These are phyloP conservation scores for Ganoderma multipileum DNA, from an alignment of 1,284 basidiomycete genomes.

Conservation along the genomic window DNA sequence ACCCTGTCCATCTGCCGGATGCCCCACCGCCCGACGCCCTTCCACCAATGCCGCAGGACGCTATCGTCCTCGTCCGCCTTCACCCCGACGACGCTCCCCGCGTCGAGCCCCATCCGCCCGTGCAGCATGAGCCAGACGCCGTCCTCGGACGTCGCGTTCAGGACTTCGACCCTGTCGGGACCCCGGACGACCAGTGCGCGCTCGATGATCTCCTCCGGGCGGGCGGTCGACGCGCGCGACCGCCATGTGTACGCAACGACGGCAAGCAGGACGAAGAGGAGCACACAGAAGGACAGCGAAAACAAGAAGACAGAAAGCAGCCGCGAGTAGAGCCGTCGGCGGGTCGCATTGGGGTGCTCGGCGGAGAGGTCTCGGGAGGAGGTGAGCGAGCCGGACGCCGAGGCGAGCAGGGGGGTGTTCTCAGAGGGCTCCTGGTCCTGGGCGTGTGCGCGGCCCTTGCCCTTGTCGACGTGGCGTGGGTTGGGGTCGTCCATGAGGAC, in stretches of 20 bases:
- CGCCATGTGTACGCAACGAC: slow-evolving; percentile 71
- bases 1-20: slow-evolving; percentile 60
- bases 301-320: slow-evolving; percentile 57
- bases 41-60: slow-evolving; percentile 57
- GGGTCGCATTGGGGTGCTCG: slow-evolving; percentile 34
- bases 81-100: slow-evolving; percentile 64
- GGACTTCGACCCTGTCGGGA: slow-evolving; percentile 64
- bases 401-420: slow-evolving; percentile 51
- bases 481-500: slow-evolving; percentile 22
- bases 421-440: slow-evolving; percentile 45
- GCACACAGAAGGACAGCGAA: slow-evolving; percentile 48
- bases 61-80: slow-evolving; percentile 51
- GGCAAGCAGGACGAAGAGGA: slow-evolving; percentile 50
- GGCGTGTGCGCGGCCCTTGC: slow-evolving; percentile 46
- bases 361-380: slow-evolving; percentile 34
- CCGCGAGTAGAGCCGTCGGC: slow-evolving; percentile 48
- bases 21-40: slow-evolving; percentile 70
- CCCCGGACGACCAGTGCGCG: slow-evolving; percentile 63
- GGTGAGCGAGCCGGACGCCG: slow-evolving; percentile 32
- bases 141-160: slow-evolving; percentile 64
- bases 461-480: slow-evolving; percentile 45
- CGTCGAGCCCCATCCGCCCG: slow-evolving; percentile 69
- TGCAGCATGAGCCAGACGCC: slow-evolving; percentile 65
- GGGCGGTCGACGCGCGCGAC: slow-evolving; percentile 57
- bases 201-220: slow-evolving; percentile 63